Conservation (phyloP, 495 filamentous ascomycete species). For the Trichoderma erinaceum region DNA sequence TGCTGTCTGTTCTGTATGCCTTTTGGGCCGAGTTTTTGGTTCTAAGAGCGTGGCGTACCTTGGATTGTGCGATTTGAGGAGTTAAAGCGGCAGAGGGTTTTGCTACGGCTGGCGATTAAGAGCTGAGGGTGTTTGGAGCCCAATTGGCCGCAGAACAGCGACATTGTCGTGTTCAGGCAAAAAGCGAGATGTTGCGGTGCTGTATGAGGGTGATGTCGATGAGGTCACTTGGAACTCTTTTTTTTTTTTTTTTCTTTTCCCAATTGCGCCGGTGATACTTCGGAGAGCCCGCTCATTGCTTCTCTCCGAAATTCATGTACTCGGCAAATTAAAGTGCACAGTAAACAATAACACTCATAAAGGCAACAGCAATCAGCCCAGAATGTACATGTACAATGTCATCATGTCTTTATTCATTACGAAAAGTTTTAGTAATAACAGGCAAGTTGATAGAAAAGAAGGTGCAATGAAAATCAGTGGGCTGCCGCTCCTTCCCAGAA, state of each 20-base stretch:
- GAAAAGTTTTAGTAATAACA: not conserved
- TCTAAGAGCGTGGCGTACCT: not conserved
- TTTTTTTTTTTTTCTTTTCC: not conserved
- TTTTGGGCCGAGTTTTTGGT: not conserved
- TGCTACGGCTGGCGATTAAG: not conserved
- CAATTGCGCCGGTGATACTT: constrained; percentile 12
- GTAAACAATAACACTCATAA: not conserved
- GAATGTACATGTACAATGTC: not conserved
- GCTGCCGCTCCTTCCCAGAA: constrained; percentile 11
- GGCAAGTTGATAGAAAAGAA: constrained; percentile 11
- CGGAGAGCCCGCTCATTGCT: not conserved
- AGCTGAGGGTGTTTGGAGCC: not conserved
- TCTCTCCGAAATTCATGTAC: not conserved
- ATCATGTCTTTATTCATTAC: constrained; percentile 13
- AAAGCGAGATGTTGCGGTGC: not conserved
- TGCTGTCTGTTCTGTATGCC: not conserved
- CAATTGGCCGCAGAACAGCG: not conserved
- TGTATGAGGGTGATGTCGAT: not conserved
- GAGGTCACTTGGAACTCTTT: not conserved
- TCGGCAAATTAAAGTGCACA: not conserved
- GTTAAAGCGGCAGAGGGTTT: not conserved
- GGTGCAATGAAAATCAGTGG: constrained; percentile 7
- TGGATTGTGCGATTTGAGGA: constrained; percentile 8
- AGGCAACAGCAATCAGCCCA: not conserved
- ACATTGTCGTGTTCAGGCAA: not conserved